These are phyloP conservation scores for Annulohypoxylon nitens DNA, from an alignment of 495 filamentous ascomycete genomes.

Conservation along the genomic window DNA sequence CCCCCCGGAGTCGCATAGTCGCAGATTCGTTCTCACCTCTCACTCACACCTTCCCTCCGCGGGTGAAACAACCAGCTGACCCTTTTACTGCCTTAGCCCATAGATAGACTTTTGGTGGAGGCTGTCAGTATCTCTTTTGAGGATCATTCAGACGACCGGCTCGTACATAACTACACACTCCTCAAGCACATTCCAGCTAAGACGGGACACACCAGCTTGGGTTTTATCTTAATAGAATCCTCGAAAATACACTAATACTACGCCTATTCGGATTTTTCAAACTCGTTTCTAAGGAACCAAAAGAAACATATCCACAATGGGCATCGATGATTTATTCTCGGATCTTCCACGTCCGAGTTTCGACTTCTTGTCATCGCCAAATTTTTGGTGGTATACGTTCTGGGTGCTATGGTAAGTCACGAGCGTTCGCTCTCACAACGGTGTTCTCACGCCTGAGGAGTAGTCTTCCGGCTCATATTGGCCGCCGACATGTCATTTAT, in stretches of 20 bases:
- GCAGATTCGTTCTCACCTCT: slow-evolving; percentile 15
- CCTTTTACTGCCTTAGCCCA: slow-evolving; percentile 27
- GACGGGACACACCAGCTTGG: slow-evolving; percentile 13
- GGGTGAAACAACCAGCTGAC: slow-evolving; percentile 33
- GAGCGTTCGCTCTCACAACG: background rate
- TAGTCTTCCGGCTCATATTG: slow-evolving; percentile 13
- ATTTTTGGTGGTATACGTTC: slow-evolving; percentile 56
- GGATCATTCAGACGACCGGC: slow-evolving; percentile 35
- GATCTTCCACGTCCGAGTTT: slow-evolving; percentile 54
- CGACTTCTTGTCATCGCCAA: slow-evolving; percentile 53
- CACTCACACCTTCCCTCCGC: slow-evolving; percentile 31
- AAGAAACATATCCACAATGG: slow-evolving; percentile 40
- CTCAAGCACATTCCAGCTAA: slow-evolving; percentile 13
- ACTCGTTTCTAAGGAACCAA: background rate
- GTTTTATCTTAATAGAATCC: slow-evolving; percentile 20
- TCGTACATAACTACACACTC: slow-evolving; percentile 26
- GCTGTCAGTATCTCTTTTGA: slow-evolving; percentile 24
- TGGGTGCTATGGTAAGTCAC: slow-evolving; percentile 60
- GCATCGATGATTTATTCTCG: slow-evolving; percentile 52
- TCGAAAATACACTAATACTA: slow-evolving; percentile 37
- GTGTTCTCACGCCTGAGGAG: background rate
- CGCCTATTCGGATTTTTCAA: slow-evolving; percentile 19
- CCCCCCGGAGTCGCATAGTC: slow-evolving; percentile 5
- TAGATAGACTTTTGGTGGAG: slow-evolving; percentile 33
- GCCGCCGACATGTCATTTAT: slow-evolving; percentile 13